Conservation (phyloP, 2,329 filamentous ascomycete genomes). For the Fusarium tupiense region DNA sequence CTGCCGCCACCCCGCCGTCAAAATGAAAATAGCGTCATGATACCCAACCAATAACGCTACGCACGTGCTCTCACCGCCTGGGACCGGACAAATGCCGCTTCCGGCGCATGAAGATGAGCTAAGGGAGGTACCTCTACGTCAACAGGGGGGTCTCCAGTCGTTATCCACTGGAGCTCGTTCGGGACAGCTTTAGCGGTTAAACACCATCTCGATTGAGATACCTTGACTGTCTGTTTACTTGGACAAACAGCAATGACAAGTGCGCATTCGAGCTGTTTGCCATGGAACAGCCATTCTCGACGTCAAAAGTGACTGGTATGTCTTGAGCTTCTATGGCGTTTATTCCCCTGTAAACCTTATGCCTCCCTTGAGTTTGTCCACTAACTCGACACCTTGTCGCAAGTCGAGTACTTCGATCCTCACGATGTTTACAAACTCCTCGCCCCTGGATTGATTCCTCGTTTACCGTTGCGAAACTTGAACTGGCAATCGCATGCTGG, state of each 20-base stretch:
- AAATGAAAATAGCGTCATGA: slow-evolving; percentile 29
- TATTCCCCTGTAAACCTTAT: background rate
- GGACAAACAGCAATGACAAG: slow-evolving; percentile 44
- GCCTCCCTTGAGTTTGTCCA: background rate
- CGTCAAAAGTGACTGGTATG: slow-evolving; percentile 80
- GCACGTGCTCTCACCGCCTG: slow-evolving; percentile 36
- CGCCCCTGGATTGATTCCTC: slow-evolving; percentile 78
- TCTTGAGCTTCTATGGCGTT: background rate
- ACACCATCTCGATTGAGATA: slow-evolving; percentile 29
- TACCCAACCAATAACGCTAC: slow-evolving; percentile 23
- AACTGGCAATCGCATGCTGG: slow-evolving; percentile 97
- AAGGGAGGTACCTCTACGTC: slow-evolving; percentile 20
- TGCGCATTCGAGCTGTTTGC: slow-evolving; percentile 44
- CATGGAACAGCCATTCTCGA: slow-evolving; percentile 75
- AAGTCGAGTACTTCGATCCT: slow-evolving; percentile 97
- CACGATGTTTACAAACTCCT: slow-evolving; percentile 87
- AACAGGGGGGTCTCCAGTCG: slow-evolving; percentile 27
- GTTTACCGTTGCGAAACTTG: slow-evolving; percentile 87
- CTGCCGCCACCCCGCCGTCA: slow-evolving; percentile 47
- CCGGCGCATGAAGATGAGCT: slow-evolving; percentile 42
- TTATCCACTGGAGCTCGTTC: slow-evolving; percentile 29
- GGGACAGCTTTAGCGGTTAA: slow-evolving; percentile 39
- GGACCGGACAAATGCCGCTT: slow-evolving; percentile 42
- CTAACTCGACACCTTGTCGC: slow-evolving; percentile 36
- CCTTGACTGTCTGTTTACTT: slow-evolving; percentile 19